A percentile compares a stretch with the other conserved stretches of the same genome.
These are phyloP conservation scores for Blastobotrys elegans DNA, from an alignment of 1,139 yeast species.

Conservation along the genomic window DNA sequence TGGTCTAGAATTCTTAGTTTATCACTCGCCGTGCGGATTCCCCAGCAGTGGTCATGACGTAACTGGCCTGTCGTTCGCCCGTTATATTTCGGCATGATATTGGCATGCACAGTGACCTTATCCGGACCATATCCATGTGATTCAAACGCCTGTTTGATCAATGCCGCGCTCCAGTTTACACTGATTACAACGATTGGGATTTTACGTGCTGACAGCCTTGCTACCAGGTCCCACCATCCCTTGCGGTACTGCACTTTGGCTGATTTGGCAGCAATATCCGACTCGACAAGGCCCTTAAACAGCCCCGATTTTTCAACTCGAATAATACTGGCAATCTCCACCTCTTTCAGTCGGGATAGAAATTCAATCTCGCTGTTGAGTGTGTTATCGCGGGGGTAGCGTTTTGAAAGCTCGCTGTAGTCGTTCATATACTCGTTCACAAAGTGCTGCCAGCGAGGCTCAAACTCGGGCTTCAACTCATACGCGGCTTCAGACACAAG, in stretches of 20 bases:
- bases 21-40: conserved; percentile 53
- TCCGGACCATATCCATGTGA: conserved; percentile 33
- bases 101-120: conserved; percentile 29
- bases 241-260: conserved; percentile 38
- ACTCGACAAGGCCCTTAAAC: conserved; percentile 42
- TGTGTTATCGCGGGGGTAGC: conserved; percentile 23
- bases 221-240: conserved; percentile 43
- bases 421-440: conserved; percentile 42
- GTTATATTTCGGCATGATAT: conserved; percentile 45
- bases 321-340: conserved; percentile 49
- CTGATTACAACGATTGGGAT: conserved; percentile 49
- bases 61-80: conserved; percentile 40
- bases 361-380: conserved; percentile 40
- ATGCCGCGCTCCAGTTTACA: conserved; percentile 57
- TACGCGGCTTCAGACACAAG: conserved; percentile 51
- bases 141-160: conserved; percentile 43
- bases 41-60: background rate
- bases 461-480: conserved; percentile 35
- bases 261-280: conserved; percentile 38
- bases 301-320: conserved; percentile 41
- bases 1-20: conserved; percentile 34
- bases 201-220: conserved; percentile 26
- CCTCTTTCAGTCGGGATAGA: conserved; percentile 42
- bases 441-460: conserved; percentile 45
- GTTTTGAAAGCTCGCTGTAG: conserved; percentile 25